A percentile compares a stretch with the other conserved stretches of the same genome.
These are phyloP conservation scores for Chlamydomonas applanata DNA, from an alignment of 139 green algal species.

Conservation along the genomic window DNA sequence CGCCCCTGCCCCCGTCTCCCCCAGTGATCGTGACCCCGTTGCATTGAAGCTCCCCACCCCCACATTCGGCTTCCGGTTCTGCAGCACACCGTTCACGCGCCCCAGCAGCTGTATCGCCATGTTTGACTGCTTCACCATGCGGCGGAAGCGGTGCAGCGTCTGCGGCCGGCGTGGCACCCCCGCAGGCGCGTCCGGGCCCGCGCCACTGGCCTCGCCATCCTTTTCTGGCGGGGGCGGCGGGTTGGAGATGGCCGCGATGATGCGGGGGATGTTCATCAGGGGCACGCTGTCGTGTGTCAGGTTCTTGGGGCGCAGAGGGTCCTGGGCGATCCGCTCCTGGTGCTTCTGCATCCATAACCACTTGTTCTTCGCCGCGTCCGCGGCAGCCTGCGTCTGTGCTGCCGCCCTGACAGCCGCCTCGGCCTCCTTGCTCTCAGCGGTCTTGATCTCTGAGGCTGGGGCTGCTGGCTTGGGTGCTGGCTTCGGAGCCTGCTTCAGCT, in stretches of 20 bases:
- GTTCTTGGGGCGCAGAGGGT: constrained; percentile 31
- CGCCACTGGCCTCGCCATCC: not conserved
- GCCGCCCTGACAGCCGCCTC: not conserved
- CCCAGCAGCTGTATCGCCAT: constrained; percentile 45
- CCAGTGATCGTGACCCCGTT: no score
- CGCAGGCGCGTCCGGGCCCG: not conserved
- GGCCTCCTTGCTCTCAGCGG: not conserved
- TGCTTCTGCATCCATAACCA: constrained; percentile 39
- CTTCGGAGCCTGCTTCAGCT: not conserved
- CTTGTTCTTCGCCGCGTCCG: not conserved
- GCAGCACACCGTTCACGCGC: constrained; percentile 29
- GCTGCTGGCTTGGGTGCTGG: not conserved
- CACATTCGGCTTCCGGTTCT: not conserved
- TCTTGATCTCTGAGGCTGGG: not conserved
- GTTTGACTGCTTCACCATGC: constrained; percentile 37
- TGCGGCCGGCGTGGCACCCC: not conserved
- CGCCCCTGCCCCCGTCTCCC: not conserved
- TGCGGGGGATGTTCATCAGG: constrained; percentile 43
- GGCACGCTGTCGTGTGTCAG: constrained; percentile 17
- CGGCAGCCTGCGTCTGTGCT: not conserved
- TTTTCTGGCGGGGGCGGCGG: constrained; percentile 23
- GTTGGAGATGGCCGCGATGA: constrained; percentile 43
- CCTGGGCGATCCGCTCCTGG: constrained; percentile 25
- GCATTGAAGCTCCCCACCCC: no score
- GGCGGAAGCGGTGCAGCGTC: constrained; percentile 42